Evolutionary conservation across 1,284 basidiomycete species (phyloP).

Genomic region (Malassezia globosa): DNA sequence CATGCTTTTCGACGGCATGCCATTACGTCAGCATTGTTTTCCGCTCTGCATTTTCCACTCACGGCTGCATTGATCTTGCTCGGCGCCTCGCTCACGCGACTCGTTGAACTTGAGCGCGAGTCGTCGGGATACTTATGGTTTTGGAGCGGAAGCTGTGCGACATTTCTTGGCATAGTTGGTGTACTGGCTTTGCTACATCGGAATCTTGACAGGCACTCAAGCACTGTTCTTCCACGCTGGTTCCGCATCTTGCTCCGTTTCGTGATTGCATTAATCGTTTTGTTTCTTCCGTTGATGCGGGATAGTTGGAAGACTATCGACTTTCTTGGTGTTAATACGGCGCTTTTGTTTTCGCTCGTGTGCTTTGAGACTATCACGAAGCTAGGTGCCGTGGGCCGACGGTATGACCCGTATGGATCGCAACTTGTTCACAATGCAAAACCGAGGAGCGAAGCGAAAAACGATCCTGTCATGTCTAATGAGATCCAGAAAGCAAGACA

Average conservation of each 20-base stretch:
- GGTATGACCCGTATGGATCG: conserved; percentile 25
- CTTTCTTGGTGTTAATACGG: conserved; percentile 24
- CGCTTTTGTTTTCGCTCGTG: conserved; percentile 26
- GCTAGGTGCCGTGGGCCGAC: conserved; percentile 32
- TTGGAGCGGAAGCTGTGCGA: conserved; percentile 26
- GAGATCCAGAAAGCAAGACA: not conserved
- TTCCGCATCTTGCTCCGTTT: conserved; percentile 28
- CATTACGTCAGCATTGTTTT: conserved; percentile 36
- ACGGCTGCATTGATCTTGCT: conserved; percentile 35
- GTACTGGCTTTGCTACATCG: conserved; percentile 35
- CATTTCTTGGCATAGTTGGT: conserved; percentile 26
- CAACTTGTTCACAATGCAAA: conserved; percentile 19
- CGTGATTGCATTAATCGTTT: conserved; percentile 22
- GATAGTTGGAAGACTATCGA: conserved; percentile 21
- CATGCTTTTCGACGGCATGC: conserved; percentile 43
- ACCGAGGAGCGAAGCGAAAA: not conserved
- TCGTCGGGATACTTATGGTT: conserved; percentile 33
- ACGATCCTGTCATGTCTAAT: not conserved
- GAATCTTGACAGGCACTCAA: conserved; percentile 28
- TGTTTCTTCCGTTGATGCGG: conserved; percentile 25
- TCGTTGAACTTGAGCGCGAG: conserved; percentile 19
- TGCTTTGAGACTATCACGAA: conserved; percentile 41
- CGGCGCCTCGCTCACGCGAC: conserved; percentile 20
- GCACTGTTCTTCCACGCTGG: conserved; percentile 27
- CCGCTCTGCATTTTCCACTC: conserved; percentile 41